Base-by-base conservation (phyloP, 371 early-diverging fungal genomes). In the Mortierella sp. region DNA sequence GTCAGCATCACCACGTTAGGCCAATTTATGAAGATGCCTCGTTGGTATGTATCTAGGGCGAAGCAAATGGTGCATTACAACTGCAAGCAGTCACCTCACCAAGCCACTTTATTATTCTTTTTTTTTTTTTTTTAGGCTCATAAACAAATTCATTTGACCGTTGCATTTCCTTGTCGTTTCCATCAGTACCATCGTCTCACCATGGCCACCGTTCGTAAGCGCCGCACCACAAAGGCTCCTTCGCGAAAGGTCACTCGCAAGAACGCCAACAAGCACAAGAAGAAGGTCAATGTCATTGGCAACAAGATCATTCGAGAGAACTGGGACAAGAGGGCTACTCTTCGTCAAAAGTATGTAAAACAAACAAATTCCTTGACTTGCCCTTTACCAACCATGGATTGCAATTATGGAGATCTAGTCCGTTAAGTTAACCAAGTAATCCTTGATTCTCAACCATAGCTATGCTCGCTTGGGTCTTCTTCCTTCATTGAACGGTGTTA, bases 291-390 rank as follows among this genome's bases (percentile, higher is more conserved):
- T 45, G 85, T 91, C 69, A 85, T 79, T 84, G 87, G 88, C 75
- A 89, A 89, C 76, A 74, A 85, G 61, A 88, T 93, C 74, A 88
- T 95, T 69, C 83, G 86, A 50, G 86, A 87, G 22, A 88, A 91
- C 84, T 95, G 94, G 94, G 91, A 95, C 84, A 89, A 90, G 85
- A 91, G 86, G 67, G 85, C 89, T 65, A 94, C 95, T 21, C 83
- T 94, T n/a, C 81, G 85, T 59, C 92, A 93, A 84, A 95, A 94
- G 92, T 94, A 91, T 48, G 65, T 63, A 4, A 36, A 36, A 70
- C 13, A 64, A 33, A 13, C 36, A 13, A 47, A 47, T 10, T 47
- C 19, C 47, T 47, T 47, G 13, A n/a, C 62, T 24, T 61, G 21
- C 16, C n/a, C 19, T 11, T 32, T 2, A 5, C 4, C 10, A 55